Evolutionary conservation across 2,329 filamentous ascomycete species (phyloP).

Genomic region (Phaeophleospora eucalypticola): DNA sequence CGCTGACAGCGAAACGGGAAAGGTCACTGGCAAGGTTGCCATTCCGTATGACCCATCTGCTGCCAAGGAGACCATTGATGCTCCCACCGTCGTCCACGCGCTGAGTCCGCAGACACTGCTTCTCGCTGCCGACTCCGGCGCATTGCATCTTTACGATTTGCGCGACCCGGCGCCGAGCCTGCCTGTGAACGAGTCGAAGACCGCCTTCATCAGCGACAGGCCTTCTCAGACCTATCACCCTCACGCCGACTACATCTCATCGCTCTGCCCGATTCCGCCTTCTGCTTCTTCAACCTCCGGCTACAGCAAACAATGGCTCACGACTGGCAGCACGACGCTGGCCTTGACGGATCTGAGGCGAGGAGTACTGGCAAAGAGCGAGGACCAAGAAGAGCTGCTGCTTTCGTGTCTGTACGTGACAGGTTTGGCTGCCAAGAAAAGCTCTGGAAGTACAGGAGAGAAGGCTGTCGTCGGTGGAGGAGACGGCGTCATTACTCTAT

Average conservation of each 20-base stretch:
- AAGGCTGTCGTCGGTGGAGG: constrained; percentile 74
- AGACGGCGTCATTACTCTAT: constrained; percentile 80
- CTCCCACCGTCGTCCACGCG: constrained; percentile 75
- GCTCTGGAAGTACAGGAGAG: constrained; percentile 63
- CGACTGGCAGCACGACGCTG: constrained; percentile 84
- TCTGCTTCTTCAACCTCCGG: constrained; percentile 78
- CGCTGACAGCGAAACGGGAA: constrained; percentile 55
- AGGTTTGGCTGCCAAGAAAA: constrained; percentile 63
- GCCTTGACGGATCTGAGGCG: constrained; percentile 84
- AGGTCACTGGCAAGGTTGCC: constrained; percentile 75
- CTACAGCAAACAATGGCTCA: constrained; percentile 91
- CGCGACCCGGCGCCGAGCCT: constrained; percentile 51
- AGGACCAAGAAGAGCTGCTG: constrained; percentile 92
- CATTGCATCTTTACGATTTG: constrained; percentile 82
- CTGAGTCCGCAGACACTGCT: constrained; percentile 85
- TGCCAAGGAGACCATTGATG: constrained; percentile 53
- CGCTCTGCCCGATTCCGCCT: constrained; percentile 76
- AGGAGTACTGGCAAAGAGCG: constrained; percentile 81
- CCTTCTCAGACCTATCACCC: constrained; percentile 79
- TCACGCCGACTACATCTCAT: constrained; percentile 90
- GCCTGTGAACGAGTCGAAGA: constrained; percentile 31
- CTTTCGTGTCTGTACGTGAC: constrained; percentile 75
- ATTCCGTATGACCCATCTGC: constrained; percentile 56
- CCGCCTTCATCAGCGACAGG: constrained; percentile 52
- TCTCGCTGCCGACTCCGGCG: constrained; percentile 84